Evolutionary conservation across 306 rosid genomes (phyloP).

Genomic region (Benincasa hispida): DNA sequence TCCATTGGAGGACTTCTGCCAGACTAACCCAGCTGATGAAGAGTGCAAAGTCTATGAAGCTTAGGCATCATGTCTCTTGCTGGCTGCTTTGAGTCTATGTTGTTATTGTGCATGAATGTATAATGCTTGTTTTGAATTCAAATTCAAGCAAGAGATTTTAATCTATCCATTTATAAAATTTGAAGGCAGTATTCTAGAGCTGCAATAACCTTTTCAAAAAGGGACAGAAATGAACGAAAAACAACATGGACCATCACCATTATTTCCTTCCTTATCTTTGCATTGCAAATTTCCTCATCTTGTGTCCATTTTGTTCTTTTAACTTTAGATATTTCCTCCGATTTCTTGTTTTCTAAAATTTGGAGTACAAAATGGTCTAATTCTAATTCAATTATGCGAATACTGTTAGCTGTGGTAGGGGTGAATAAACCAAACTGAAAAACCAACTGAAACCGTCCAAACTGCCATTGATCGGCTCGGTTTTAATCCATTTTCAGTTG

Average conservation of each 20-base stretch:
- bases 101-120: background rate
- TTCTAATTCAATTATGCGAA: background rate
- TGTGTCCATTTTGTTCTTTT: slow-evolving; percentile 1
- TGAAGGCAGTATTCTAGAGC: background rate
- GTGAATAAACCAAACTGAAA: too few species aligned
- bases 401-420: background rate
- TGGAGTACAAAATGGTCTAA: background rate
- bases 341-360: background rate
- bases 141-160: background rate
- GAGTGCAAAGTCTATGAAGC: slow-evolving; percentile 97
- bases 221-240: background rate
- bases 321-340: background rate
- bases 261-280: background rate
- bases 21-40: slow-evolving; percentile 81
- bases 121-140: slow-evolving; percentile 8
- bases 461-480: too few species aligned
- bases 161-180: background rate
- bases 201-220: slow-evolving; percentile 4
- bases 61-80: slow-evolving; percentile 9
- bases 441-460: too few species aligned
- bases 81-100: slow-evolving; percentile 5
- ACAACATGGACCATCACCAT: background rate
- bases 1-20: slow-evolving; percentile 92
- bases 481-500: too few species aligned
- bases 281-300: background rate